Conservation (phyloP, 2,329 filamentous ascomycete species). For the Tricladium varicosporioides region DNA sequence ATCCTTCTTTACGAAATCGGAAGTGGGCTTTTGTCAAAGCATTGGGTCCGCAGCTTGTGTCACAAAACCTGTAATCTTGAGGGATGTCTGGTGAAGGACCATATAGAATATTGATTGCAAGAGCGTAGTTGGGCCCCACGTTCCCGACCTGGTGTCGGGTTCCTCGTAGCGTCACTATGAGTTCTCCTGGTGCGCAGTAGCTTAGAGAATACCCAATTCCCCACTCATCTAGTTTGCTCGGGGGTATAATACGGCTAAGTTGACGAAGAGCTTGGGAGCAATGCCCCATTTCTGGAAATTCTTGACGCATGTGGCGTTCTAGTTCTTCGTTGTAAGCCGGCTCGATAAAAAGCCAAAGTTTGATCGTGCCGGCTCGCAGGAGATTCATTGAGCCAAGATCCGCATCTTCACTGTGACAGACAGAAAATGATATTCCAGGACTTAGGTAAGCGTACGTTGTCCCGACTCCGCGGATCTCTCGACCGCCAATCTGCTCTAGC, state of each 20-base stretch:
- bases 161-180: not conserved
- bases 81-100: not conserved
- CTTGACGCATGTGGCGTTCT: not conserved
- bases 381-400: not conserved
- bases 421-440: not conserved
- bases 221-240: not conserved
- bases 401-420: not conserved
- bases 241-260: not conserved
- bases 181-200: not conserved
- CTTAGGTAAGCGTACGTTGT: not conserved
- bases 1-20: not conserved
- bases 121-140: not conserved
- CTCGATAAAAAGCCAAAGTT: not conserved
- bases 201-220: not conserved
- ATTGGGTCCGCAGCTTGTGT: slow-evolving; percentile 1
- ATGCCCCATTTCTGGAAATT: not conserved
- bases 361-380: not conserved
- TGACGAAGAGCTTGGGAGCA: not conserved
- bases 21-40: slow-evolving; percentile 2
- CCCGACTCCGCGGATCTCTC: not conserved
- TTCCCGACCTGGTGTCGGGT: not conserved
- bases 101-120: not conserved
- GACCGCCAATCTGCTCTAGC: not conserved
- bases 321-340: not conserved
- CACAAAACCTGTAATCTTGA: slow-evolving; percentile 1